Base-by-base conservation (phyloP, 169 alveolate genomes). In the Plasmodium malariae region DNA sequence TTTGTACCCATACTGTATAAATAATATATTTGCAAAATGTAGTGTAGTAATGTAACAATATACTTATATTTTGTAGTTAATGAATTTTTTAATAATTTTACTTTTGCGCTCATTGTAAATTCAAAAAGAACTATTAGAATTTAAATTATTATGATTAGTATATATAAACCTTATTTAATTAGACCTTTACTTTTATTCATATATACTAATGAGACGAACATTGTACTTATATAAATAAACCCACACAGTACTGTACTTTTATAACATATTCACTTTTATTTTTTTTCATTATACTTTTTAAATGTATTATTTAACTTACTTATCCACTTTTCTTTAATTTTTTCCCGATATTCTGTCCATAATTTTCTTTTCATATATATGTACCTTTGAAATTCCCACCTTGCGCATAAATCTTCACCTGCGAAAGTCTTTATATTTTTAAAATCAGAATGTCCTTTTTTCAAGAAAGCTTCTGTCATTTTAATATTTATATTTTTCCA, bases 321-420 rank as follows among this genome's bases (percentile, higher is more conserved):
- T 11, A 28, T 30, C 51, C 74, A 65, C 54, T 65, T 65, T 65
- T 65, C 74, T 45, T 65, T 65, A n/a, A 24, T 32, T 45, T 37
- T 17, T 34, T 65, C 74, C n/a, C 74, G n/a, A 32, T 30, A 30
- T 65, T 65, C 74, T 28, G 14, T 24, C 74, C 74, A 65, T 48
- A 51, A 65, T 0, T 26, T 28, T 34, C 74, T 65, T 57, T 65
- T 65, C 74, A 65, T 12, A 32, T 65, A 30, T 36, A 65, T 65
- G 12, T 65, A 65, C 54, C 74, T 65, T 26, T 30, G 57, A 65
- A 65, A 65, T 65, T 65, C 74, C 74, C 74, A 65, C 54, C 74
- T 65, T 32, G 74, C 74, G 30, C 74, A 65, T 30, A 65, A 0
- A 32, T 65, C 74, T 65, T 65, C 74, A 28, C 32, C 32, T 5